Evolutionary conservation across 2,329 filamentous ascomycete genomes (phyloP).

Genomic region (Dactylellina parvicollis): DNA sequence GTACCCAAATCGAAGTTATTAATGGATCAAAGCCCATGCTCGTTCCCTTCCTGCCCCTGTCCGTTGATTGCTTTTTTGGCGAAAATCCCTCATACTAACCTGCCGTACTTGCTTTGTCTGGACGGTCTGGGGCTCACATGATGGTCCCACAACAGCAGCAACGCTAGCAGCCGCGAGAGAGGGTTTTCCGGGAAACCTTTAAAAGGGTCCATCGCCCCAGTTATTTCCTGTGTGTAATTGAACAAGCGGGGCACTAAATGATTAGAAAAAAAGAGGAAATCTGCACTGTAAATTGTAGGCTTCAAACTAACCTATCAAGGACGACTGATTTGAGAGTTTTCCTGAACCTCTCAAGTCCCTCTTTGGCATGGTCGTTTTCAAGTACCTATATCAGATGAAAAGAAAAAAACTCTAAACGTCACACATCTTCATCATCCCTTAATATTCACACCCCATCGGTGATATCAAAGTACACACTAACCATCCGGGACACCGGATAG

Average conservation of each 20-base stretch:
- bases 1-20: constrained; percentile 16
- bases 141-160: constrained; percentile 7
- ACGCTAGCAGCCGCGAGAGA: constrained; percentile 9
- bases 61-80: constrained; percentile 46
- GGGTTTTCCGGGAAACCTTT: constrained; percentile 43
- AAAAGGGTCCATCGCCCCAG: constrained; percentile 37
- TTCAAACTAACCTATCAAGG: constrained; percentile 19
- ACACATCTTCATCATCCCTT: neutral
- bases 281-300: neutral
- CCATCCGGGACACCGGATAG: neutral
- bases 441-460: constrained; percentile 2
- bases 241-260: neutral
- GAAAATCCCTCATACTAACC: constrained; percentile 53
- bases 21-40: constrained; percentile 38
- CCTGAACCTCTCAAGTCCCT: constrained; percentile 14
- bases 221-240: constrained; percentile 9
- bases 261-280: neutral
- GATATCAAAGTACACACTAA: too few relatives aligned
- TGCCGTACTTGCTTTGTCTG: constrained; percentile 12
- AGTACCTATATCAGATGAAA: neutral
- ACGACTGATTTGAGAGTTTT: constrained; percentile 2
- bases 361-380: constrained; percentile 1
- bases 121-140: constrained; percentile 23
- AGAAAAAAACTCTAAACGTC: neutral
- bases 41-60: constrained; percentile 32